A percentile compares a stretch with the other conserved stretches of the same genome.
phyloP scores from a whole-genome alignment of 148 eudicot species.

The Simmondsia chinensis region DNA sequence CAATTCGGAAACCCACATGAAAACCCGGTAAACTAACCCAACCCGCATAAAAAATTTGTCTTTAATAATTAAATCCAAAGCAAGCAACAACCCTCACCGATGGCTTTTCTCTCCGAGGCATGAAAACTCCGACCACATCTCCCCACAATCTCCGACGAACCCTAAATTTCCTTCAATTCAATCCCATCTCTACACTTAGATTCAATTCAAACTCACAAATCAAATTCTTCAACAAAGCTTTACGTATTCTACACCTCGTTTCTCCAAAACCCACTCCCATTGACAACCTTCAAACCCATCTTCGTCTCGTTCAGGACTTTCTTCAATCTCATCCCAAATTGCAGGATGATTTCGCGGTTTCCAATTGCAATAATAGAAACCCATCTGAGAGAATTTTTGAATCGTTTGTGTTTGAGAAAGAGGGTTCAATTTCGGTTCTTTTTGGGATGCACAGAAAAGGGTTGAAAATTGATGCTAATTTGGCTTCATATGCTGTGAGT shows the following conservation, averaged over 20 bases:
- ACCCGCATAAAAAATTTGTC: too few species aligned
- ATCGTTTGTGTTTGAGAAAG: constrained; percentile 5
- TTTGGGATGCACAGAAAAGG: constrained; percentile 16
- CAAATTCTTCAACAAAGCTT: constrained; percentile 14
- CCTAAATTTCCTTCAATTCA: constrained; percentile 4
- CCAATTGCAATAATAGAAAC: not conserved
- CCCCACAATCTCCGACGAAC: too few species aligned
- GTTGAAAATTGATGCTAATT: constrained; percentile 16
- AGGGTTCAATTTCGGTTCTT: constrained; percentile 11
- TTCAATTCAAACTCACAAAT: constrained; percentile 4
- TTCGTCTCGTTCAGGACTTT: constrained; percentile 25
- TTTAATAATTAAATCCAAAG: too few species aligned
- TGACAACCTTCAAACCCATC: constrained; percentile 9
- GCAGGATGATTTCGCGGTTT: not conserved
- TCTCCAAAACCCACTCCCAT: constrained; percentile 15
- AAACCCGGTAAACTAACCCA: too few species aligned
- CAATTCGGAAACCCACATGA: too few species aligned
- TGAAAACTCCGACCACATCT: too few species aligned
- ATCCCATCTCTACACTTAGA: constrained; percentile 11
- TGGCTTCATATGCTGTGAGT: constrained; percentile 24
- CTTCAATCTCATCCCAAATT: constrained; percentile 9
- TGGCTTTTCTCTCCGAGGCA: too few species aligned
- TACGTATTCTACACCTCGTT: constrained; percentile 22
- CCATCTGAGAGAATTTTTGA: constrained; percentile 4
- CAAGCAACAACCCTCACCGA: too few species aligned